Evolutionary conservation across 2,329 filamentous ascomycete genomes (phyloP), one percentile per base, ranked within the genome.

Genomic region (Davidsoniella australis): DNA sequence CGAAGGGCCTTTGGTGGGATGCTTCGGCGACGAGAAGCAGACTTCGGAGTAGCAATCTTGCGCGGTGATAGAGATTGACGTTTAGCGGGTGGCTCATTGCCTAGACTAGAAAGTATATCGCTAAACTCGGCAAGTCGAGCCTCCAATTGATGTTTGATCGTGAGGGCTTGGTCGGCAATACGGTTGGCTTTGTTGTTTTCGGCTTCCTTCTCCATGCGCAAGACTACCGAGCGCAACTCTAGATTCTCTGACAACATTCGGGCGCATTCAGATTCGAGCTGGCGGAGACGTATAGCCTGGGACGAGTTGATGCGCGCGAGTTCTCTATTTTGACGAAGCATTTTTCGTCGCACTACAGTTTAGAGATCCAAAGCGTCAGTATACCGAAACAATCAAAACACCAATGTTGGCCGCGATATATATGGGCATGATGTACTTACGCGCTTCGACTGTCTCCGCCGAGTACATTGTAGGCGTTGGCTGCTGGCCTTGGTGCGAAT

Each of bases 311-410:
- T 76, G 61, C 80, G 78, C 54, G 84, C 84, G 55, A 91, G 81
- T 59, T 91, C 85, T 64, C 83, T 76, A 61, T 93, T 93, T 62
- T 91, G 85, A 49, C 85, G 76, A 58, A 88, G 69, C 60, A 88
- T 85, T 61, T 82, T 80, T 59, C 81, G 76, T 61, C 85, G 83
- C 53, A 89, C 83, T 88, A 57, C 33, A 57, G 54, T 45, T 48
- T 14, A 54, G 37, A 52, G 39, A 47, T 48, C 54, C 43, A 36
- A 45, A 17, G 18, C 14, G 39, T 51, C 39, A 51, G 43, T 24
- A 37, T 17, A 9, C n/a, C 5, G 12, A 5, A 42, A 18, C 6
- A 4, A 33, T 33, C 6, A 33, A 9, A 12, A 33, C 4, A 33
- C 8, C 12, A 33, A 9, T 9, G 12, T 33, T 33, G 29, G 29